Percentiles rank a stretch among this genome's conserved stretches.
Evolutionary conservation across 805 yeast genomes (phyloP).

Genomic region (Sugiyamaella valdiviana): DNA sequence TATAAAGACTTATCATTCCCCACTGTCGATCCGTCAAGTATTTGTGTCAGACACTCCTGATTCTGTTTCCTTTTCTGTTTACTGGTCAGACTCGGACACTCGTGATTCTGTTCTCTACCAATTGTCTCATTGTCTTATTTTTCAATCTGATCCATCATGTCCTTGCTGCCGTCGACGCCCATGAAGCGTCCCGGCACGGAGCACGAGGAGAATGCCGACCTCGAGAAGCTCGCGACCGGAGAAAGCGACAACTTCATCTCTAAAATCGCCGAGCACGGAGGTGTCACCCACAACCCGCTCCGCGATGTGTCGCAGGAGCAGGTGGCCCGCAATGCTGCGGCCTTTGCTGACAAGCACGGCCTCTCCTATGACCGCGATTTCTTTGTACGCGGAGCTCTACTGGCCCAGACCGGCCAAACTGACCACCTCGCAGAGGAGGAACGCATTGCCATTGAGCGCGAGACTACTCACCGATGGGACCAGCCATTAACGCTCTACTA

Average conservation of each 20-base stretch:
- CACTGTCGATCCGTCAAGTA: no score
- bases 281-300: constrained; percentile 22
- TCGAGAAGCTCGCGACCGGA: constrained; percentile 4
- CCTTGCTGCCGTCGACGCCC: constrained; percentile 15
- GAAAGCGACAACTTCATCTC: constrained; percentile 10
- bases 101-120: no score
- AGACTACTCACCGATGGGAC: constrained; percentile 42
- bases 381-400: constrained; percentile 45
- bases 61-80: no score
- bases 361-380: constrained; percentile 24
- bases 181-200: constrained; percentile 17
- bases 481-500: constrained; percentile 39
- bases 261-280: constrained; percentile 19
- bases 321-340: constrained; percentile 16
- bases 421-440: constrained; percentile 33
- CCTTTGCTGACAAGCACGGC: constrained; percentile 26
- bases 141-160: constrained; percentile 4
- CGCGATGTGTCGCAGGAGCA: constrained; percentile 17
- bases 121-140: not conserved
- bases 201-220: constrained; percentile 12
- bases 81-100: no score
- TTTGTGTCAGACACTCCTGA: no score
- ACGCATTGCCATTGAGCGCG: constrained; percentile 35
- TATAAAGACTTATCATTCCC: no score
- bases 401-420: constrained; percentile 47